Base-by-base conservation (phyloP, 176 grass and related monocot species). In the Musa schizocarpa region DNA sequence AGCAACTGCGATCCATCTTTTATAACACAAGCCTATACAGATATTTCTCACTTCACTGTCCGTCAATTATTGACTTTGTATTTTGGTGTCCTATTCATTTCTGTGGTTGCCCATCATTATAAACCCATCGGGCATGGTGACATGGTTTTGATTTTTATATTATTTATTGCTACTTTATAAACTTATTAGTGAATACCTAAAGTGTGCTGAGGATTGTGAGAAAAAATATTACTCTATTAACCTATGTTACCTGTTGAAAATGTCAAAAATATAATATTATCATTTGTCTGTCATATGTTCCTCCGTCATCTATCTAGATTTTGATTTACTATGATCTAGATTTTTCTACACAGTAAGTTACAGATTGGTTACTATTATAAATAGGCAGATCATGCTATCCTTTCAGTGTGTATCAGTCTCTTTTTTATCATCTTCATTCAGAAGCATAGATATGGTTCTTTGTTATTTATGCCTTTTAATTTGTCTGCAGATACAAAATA, bases 401-500 rank as follows among this genome's bases (percentile, higher is more conserved):
- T 34, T 34, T 34, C 34, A 34, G 34, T 3, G 34, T 34, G 4
- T 34, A 34, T 34, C 34, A 34, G 34, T 34, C 34, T 34, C 34
- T 34, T 34, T 34, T 34, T 34, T 34, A 34, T 34, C 34, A 34
- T 34, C 34, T 72, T 68, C 53, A 21, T 80, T 65, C 68, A 59
- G 16, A 61, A 22, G 13, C 74, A 54, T 71, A 71, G 29, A 13
- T 66, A 65, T 77, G 80, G 11, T 17, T 53, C 21, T 65, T 11
- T 70, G 58, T 50, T 73, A 69, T 67, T 68, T 75, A 65, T 50
- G 4, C 69, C 59, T 82, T 20, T 81, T 9, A 52, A 80, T 23
- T 74, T 81, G 70, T 63, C 85, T 88, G 22, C 87, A 99, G 96
- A 77, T 68, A 57, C 91, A 75, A n/a, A 87, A 89, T 78, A 99